Conservation (phyloP, 805 yeast species). For the Clavispora fructus region DNA sequence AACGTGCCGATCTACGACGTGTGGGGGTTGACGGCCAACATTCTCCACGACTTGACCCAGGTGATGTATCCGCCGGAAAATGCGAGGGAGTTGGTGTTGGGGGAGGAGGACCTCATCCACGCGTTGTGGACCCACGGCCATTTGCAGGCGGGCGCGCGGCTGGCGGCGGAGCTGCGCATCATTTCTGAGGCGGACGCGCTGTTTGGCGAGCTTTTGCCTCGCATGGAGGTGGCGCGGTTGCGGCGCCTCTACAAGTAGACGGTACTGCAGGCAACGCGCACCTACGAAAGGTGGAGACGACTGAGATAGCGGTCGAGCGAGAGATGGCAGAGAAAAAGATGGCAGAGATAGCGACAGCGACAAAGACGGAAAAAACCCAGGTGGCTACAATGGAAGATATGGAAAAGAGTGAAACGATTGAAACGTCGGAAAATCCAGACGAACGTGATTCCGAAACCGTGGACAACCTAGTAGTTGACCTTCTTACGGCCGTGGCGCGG, state of each 20-base stretch:
- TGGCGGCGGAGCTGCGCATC: constrained; percentile 51
- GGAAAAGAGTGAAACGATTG: no score
- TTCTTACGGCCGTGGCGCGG: constrained; percentile 27
- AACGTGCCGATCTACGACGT: constrained; percentile 57
- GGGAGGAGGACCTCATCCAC: constrained; percentile 64
- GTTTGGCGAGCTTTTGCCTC: constrained; percentile 42
- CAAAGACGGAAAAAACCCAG: no score
- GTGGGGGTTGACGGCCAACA: constrained; percentile 82
- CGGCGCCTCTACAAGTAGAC: constrained; percentile 33
- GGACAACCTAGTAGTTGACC: not conserved
- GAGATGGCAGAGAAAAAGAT: not conserved
- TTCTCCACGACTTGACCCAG: constrained; percentile 64
- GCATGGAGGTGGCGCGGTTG: constrained; percentile 38
- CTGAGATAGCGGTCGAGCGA: not conserved
- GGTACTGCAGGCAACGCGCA: not conserved
- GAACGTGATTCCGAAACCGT: not conserved
- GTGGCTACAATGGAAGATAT: no score
- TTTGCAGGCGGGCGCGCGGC: constrained; percentile 43
- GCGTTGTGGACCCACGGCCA: constrained; percentile 49
- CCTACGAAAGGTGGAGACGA: not conserved
- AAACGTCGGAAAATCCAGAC: no score
- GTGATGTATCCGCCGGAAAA: constrained; percentile 32
- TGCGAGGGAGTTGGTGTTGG: constrained; percentile 25
- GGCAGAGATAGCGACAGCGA: no score
- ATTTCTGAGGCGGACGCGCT: constrained; percentile 22